Conservation (phyloP, 805 yeast genomes). For the Suhomyces prunicola region DNA sequence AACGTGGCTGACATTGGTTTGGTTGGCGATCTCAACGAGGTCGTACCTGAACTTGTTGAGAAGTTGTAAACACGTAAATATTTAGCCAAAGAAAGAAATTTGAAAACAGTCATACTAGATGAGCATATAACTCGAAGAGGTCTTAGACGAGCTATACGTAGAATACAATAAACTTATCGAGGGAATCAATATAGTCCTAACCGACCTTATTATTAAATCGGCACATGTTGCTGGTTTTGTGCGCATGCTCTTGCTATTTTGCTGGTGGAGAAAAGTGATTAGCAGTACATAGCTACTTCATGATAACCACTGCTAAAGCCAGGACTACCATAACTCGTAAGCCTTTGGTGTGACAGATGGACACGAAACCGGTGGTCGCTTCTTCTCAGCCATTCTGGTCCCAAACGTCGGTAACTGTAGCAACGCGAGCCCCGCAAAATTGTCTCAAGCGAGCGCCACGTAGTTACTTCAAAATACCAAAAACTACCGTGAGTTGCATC, state of each 20-base stretch:
- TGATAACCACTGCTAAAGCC: not conserved
- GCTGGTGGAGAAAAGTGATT: not conserved
- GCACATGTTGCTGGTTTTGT: not conserved
- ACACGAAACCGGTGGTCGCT: not conserved
- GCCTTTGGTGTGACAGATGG: not conserved
- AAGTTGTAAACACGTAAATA: slow-evolving; percentile 45
- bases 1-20: slow-evolving; percentile 86
- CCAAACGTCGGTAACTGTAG: not conserved
- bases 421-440: not conserved
- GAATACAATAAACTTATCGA: too few species aligned
- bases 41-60: slow-evolving; percentile 85
- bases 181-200: too few species aligned
- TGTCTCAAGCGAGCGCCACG: not conserved
- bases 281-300: not conserved
- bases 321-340: too few species aligned
- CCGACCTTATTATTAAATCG: too few species aligned
- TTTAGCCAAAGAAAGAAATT: not conserved
- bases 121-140: too few species aligned
- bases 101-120: not conserved
- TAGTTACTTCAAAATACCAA: not conserved
- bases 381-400: not conserved
- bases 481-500: not conserved
- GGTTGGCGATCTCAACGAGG: slow-evolving; percentile 82
- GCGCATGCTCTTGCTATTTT: not conserved
- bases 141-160: too few species aligned